Conservation (phyloP, 2,329 filamentous ascomycete genomes). For the Pseudohalonectria lignicola region DNA sequence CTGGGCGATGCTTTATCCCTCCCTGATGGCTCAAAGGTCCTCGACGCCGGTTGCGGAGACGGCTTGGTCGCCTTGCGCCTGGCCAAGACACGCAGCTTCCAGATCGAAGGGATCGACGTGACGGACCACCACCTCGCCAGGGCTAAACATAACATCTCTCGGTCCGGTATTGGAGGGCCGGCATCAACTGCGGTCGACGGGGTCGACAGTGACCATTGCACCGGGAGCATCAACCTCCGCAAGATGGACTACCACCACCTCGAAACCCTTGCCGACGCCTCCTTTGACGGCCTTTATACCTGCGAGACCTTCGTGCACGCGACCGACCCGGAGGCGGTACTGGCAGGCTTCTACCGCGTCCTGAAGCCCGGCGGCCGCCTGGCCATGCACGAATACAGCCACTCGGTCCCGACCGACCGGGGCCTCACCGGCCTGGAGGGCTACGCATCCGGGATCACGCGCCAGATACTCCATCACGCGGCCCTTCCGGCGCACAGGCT, state of each 20-base stretch:
- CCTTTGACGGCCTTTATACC: slow-evolving; percentile 40
- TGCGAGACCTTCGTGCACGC: slow-evolving; percentile 47
- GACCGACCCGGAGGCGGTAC: slow-evolving; percentile 29
- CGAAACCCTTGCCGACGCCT: slow-evolving; percentile 21
- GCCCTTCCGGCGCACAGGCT: background rate
- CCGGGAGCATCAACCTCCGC: slow-evolving; percentile 23
- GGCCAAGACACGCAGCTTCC: slow-evolving; percentile 25
- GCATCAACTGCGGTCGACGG: too few relatives aligned
- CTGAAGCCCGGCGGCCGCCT: slow-evolving; percentile 34
- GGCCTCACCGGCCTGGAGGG: background rate
- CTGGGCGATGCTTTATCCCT: slow-evolving; percentile 26
- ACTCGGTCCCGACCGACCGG: slow-evolving; percentile 17
- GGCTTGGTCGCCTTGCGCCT: slow-evolving; percentile 37
- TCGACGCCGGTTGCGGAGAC: slow-evolving; percentile 40
- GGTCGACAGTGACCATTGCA: too few relatives aligned
- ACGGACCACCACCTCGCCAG: slow-evolving; percentile 33
- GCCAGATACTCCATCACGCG: slow-evolving; percentile 4
- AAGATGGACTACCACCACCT: slow-evolving; percentile 42
- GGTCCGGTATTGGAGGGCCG: too few relatives aligned
- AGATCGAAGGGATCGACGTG: slow-evolving; percentile 36
- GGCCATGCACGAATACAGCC: slow-evolving; percentile 35
- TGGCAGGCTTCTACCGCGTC: slow-evolving; percentile 33
- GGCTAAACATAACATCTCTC: slow-evolving; percentile 25
- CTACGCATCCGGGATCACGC: background rate
- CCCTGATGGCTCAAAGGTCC: slow-evolving; percentile 25